phyloP scores from a whole-genome alignment of 495 filamentous ascomycete species.

The Aspergillus asperescens region DNA sequence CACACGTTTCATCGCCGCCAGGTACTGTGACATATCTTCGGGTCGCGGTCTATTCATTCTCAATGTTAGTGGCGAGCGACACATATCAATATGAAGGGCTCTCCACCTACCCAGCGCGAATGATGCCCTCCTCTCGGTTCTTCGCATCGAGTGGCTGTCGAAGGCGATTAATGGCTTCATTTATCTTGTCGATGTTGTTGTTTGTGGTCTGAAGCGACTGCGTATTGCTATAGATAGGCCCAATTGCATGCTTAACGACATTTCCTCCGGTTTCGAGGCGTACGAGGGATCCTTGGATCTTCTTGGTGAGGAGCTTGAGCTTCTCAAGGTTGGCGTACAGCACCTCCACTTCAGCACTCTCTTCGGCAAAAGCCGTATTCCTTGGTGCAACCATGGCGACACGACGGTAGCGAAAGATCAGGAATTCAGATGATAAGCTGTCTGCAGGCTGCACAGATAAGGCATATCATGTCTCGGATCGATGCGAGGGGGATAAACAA shows the following conservation, averaged over 20 bases:
- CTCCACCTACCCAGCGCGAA: slow-evolving; percentile 63
- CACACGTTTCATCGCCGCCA: slow-evolving; percentile 81
- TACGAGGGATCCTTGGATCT: slow-evolving; percentile 81
- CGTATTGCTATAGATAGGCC: slow-evolving; percentile 90
- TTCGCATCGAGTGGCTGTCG: slow-evolving; percentile 84
- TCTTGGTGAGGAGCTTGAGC: slow-evolving; percentile 73
- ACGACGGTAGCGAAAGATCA: slow-evolving; percentile 13
- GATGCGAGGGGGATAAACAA: slow-evolving; percentile 1
- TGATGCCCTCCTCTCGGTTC: slow-evolving; percentile 82
- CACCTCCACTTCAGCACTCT: slow-evolving; percentile 67
- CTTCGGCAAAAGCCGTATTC: slow-evolving; percentile 58
- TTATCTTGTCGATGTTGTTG: slow-evolving; percentile 80
- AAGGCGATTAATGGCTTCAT: slow-evolving; percentile 79
- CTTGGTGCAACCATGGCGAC: slow-evolving; percentile 46
- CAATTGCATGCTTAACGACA: slow-evolving; percentile 84
- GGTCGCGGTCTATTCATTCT: slow-evolving; percentile 57
- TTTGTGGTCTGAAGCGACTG: slow-evolving; percentile 78
- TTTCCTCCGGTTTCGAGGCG: slow-evolving; percentile 82
- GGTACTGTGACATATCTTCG: slow-evolving; percentile 75
- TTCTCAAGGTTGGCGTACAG: slow-evolving; percentile 62
- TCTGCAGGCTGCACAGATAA: slow-evolving; percentile 12
- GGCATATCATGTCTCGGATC: slow-evolving; percentile 26
- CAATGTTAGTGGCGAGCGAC: slow-evolving; percentile 16
- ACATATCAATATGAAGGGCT: not conserved
- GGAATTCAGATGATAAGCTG: slow-evolving; percentile 1